Evolutionary conservation across 2,329 filamentous ascomycete genomes (phyloP).

Genomic region (Aureobasidium sp.): DNA sequence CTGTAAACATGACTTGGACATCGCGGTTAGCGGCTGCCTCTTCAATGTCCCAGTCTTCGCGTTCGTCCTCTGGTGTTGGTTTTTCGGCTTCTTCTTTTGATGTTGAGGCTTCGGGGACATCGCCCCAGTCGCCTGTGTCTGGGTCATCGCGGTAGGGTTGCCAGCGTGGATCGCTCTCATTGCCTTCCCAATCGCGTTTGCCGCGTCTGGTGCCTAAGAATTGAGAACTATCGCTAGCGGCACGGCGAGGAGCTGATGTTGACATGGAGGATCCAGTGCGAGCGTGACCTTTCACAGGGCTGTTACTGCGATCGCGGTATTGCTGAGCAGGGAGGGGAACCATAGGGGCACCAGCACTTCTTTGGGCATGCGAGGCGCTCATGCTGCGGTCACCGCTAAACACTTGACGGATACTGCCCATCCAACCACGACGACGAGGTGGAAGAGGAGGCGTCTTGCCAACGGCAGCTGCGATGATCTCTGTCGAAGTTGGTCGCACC

Average conservation of each 20-base stretch:
- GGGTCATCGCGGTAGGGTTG: conserved; percentile 25
- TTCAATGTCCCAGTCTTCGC: conserved; percentile 44
- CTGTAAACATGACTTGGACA: conserved; percentile 73
- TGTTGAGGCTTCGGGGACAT: conserved; percentile 5
- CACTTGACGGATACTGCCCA: conserved; percentile 23
- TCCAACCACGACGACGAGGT: conserved; percentile 17
- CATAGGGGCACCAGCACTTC: conserved; percentile 12
- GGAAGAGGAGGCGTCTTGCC: conserved; percentile 1
- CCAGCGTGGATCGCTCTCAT: conserved; percentile 16
- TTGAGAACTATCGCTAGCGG: conserved; percentile 34
- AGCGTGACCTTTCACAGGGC: background rate
- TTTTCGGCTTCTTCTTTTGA: background rate
- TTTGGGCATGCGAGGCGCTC: conserved; percentile 14
- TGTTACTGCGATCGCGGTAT: conserved; percentile 13
- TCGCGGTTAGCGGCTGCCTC: conserved; percentile 37
- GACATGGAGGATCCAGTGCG: background rate
- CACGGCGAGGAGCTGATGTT: conserved; percentile 27
- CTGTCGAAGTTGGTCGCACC: background rate
- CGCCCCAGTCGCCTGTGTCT: conserved; percentile 27
- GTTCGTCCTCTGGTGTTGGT: conserved; percentile 18
- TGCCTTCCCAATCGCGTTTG: conserved; percentile 28
- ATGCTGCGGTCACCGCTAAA: conserved; percentile 23
- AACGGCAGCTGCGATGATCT: conserved; percentile 4
- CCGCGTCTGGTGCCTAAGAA: conserved; percentile 34
- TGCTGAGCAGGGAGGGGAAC: conserved; percentile 14